phyloP scores from a whole-genome alignment of 1,284 basidiomycete species.

The Boletus albobrunnescens region DNA sequence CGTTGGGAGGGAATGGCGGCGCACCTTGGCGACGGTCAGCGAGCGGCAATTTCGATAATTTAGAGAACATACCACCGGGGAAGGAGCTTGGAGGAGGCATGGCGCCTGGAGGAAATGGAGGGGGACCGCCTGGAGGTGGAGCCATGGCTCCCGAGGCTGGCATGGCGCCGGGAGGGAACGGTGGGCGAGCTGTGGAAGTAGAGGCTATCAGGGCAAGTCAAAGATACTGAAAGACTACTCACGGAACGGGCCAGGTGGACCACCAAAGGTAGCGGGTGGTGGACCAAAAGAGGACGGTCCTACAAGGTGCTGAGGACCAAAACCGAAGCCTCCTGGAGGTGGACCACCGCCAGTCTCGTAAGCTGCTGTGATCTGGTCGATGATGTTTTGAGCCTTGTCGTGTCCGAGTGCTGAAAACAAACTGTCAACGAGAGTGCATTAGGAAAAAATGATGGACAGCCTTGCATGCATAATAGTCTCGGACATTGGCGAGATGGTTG shows the following conservation, averaged over 20 bases:
- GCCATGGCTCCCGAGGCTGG: constrained; percentile 49
- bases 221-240: neutral
- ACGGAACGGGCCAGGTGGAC: constrained; percentile 28
- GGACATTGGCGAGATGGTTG: constrained; percentile 94
- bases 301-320: constrained; percentile 68
- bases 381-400: constrained; percentile 93
- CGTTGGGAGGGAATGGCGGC: constrained; percentile 62
- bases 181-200: constrained; percentile 53
- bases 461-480: constrained; percentile 95
- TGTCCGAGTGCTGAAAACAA: constrained; percentile 74
- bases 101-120: constrained; percentile 37
- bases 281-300: constrained; percentile 35
- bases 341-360: constrained; percentile 85
- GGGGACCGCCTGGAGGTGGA: constrained; percentile 51
- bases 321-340: constrained; percentile 78
- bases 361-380: constrained; percentile 90
- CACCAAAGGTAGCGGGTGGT: constrained; percentile 47
- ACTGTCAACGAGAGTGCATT: constrained; percentile 11
- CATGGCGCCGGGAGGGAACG: constrained; percentile 60
- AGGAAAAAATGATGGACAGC: constrained; percentile 2
- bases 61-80: constrained; percentile 37
- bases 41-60: neutral
- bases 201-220: neutral
- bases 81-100: constrained; percentile 40
- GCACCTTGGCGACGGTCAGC: constrained; percentile 31